phyloP scores from a whole-genome alignment of 2,329 filamentous ascomycete species.

The Aspergillus caelatus region DNA sequence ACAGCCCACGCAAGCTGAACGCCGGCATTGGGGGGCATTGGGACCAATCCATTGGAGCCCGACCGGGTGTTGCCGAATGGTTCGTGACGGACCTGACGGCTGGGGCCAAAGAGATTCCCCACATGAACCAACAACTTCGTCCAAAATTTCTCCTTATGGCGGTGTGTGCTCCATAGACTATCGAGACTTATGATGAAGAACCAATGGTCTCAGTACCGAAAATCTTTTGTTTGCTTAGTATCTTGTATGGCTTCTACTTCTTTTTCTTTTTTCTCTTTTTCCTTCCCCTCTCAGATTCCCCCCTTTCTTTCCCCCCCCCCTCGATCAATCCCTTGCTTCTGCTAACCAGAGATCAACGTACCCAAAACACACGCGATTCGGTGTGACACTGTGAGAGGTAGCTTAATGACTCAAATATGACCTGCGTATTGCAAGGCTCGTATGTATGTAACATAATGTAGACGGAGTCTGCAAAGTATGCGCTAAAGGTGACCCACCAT shows the following conservation, averaged over 20 bases:
- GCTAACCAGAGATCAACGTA: neutral
- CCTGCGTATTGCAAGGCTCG: neutral
- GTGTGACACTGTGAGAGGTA: neutral
- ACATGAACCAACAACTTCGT: neutral
- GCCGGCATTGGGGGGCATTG: too few relatives aligned
- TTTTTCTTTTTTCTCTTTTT: too few relatives aligned
- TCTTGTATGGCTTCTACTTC: too few relatives aligned
- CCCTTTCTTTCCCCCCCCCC: neutral
- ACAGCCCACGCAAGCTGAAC: too few relatives aligned
- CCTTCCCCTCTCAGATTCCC: neutral
- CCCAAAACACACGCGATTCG: neutral
- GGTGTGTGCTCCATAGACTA: too few relatives aligned
- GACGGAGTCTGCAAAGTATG: neutral
- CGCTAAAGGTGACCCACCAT: neutral
- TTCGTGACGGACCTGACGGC: slow-evolving; percentile 2
- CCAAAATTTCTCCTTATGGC: too few relatives aligned
- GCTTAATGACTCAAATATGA: neutral
- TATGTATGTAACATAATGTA: neutral
- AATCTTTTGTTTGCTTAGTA: neutral
- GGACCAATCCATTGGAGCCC: neutral
- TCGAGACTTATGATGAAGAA: too few relatives aligned
- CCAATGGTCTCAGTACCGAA: too few relatives aligned
- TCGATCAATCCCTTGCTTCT: neutral
- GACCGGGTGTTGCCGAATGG: slow-evolving; percentile 1
- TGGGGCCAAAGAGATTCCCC: neutral